Percentiles rank a stretch among this genome's conserved stretches.
These are phyloP conservation scores for Tolypocladium tundrense DNA, from an alignment of 2,329 filamentous ascomycete species.

Conservation along the genomic window DNA sequence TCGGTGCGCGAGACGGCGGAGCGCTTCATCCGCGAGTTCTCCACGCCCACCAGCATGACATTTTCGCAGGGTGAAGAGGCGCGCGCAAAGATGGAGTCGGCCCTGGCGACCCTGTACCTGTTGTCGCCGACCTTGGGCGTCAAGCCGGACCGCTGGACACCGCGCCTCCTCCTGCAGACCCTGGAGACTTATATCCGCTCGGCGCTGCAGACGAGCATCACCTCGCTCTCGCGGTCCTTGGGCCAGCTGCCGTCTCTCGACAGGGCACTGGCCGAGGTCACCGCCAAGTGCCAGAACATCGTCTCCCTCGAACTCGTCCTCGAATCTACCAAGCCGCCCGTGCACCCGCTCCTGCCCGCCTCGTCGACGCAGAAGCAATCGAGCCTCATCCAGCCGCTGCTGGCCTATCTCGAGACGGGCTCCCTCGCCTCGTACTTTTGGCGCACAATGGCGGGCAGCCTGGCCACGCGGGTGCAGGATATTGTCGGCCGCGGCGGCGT, in stretches of 20 bases:
- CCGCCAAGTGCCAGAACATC: constrained; percentile 78
- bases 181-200: constrained; percentile 77
- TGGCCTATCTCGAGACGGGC: constrained; percentile 73
- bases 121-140: constrained; percentile 57
- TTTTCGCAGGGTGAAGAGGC: constrained; percentile 63
- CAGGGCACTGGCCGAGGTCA: constrained; percentile 70
- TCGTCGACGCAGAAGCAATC: constrained; percentile 24
- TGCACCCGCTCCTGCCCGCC: constrained; percentile 52
- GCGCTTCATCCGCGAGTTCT: constrained; percentile 75
- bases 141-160: constrained; percentile 47
- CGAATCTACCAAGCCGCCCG: constrained; percentile 53
- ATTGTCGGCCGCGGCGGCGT: constrained; percentile 76
- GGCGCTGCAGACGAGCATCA: constrained; percentile 67
- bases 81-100: constrained; percentile 62
- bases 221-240: constrained; percentile 64
- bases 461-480: constrained; percentile 72
- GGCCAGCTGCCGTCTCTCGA: constrained; percentile 75
- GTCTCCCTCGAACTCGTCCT: constrained; percentile 78
- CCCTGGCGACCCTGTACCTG: constrained; percentile 67
- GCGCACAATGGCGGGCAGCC: constrained; percentile 71
- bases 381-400: constrained; percentile 60
- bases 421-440: constrained; percentile 89
- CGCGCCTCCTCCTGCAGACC: constrained; percentile 62
- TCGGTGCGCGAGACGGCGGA: constrained; percentile 64
- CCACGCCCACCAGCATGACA: constrained; percentile 47